Base-by-base conservation (phyloP, 371 early-diverging fungal genomes). In the Mortierella sp. region DNA sequence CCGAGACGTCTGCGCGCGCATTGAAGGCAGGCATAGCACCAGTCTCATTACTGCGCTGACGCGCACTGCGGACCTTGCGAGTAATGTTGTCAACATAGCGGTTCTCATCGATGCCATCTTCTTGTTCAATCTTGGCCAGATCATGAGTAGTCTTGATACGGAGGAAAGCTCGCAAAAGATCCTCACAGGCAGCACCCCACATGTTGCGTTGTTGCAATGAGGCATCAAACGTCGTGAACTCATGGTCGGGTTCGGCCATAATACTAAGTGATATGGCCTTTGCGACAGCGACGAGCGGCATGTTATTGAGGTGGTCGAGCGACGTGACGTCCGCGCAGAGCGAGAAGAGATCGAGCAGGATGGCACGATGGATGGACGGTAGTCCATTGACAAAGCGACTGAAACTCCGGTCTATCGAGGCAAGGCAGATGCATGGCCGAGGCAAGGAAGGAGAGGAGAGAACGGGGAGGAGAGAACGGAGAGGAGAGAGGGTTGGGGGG, bases 191-290 rank as follows among this genome's bases (percentile, higher is more conserved):
- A 14, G 77, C 72, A 26, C 77, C 77, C 59, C 77, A 72, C 53
- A 68, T 50, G 58, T 72, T 76, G n/a, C 77, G 77, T 29, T 76
- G 72, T 57, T 76, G 71, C 16, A 76, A 58, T 3, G 76, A 71
- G 7, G 72, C 76, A 46, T 76, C 76, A 43, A 76, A 76, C 0
- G 76, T 76, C 28, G 76, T 68, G 50, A 76, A 76, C 28, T 71
- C 72, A 7, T 67, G 62, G 7, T 71, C 76, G 2, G 76, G 67
- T 16, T 71, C 72, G 25, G 63, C 76, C 76, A 76, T 76, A 48
- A 76, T 68, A 53, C 76, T 76, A 62, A 76, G 70, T 19, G 76
- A 76, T 57, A 76, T 76, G 43, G 76, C 71, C 48, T 76, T 76
- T 43, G 76, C 76, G 56, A 76, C 76, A 21, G 64, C 30, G 29